Evolutionary conservation across 805 yeast genomes (phyloP).

Genomic region (Tetrapisispora taiwanensis): DNA sequence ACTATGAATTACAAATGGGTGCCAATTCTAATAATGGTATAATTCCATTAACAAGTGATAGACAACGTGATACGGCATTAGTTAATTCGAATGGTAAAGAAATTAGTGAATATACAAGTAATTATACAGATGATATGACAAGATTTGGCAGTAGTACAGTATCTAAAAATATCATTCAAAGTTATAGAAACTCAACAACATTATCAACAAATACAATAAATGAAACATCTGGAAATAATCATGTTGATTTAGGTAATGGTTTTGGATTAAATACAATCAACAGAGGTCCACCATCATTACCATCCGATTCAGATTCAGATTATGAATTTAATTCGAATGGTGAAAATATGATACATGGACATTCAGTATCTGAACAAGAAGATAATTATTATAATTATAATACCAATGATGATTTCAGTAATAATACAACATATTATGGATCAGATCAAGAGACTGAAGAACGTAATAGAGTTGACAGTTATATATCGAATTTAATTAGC

Average conservation of each 20-base stretch:
- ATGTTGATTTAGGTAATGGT: constrained; percentile 28
- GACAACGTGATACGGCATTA: neutral
- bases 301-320: constrained; percentile 24
- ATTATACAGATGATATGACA: neutral
- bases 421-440: neutral
- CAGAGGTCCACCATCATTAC: constrained; percentile 33
- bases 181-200: neutral
- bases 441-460: neutral
- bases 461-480: neutral
- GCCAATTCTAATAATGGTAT: neutral
- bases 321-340: constrained; percentile 11
- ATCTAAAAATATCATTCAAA: neutral
- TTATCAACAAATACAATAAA: neutral
- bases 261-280: constrained; percentile 28
- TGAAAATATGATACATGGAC: neutral
- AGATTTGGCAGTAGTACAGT: neutral
- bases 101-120: neutral
- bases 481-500: neutral
- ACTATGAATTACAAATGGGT: constrained; percentile 1
- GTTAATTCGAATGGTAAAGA: neutral
- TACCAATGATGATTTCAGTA: neutral
- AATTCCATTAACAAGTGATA: neutral
- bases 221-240: constrained; percentile 7
- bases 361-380: too few species aligned
- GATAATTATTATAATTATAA: too few species aligned